A percentile compares a stretch with the other conserved stretches of the same genome.
These are phyloP conservation scores for Trichoderma gracile DNA, from an alignment of 2,329 filamentous ascomycete genomes.

Conservation along the genomic window DNA sequence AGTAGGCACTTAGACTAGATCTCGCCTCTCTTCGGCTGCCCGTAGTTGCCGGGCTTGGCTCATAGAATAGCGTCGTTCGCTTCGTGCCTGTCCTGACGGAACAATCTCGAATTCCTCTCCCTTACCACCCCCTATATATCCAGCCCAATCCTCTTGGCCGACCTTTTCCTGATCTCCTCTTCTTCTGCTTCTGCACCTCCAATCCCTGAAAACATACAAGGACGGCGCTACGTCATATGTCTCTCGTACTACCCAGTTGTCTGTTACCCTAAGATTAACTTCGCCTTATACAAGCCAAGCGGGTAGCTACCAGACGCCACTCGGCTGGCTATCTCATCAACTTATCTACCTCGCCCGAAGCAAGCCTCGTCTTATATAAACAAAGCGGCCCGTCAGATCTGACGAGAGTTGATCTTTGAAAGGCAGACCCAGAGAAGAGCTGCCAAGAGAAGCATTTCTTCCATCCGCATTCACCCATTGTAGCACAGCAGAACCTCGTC, in stretches of 20 bases:
- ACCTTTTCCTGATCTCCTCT: background rate
- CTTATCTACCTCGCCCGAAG: background rate
- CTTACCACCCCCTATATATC: background rate
- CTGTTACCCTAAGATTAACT: background rate
- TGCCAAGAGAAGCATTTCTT: background rate
- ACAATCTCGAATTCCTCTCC: slow-evolving; percentile 5
- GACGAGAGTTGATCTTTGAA: background rate
- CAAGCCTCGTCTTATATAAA: slow-evolving; percentile 19
- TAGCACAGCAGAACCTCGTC: background rate
- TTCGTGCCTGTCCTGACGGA: slow-evolving; percentile 5
- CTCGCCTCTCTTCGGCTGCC: slow-evolving; percentile 22
- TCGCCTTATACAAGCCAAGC: background rate
- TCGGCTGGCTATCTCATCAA: background rate
- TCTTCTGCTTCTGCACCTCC: background rate
- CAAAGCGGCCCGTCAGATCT: background rate
- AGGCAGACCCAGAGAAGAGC: too few species aligned
- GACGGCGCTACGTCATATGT: too few species aligned
- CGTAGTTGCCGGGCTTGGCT: slow-evolving; percentile 22
- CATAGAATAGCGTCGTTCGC: slow-evolving; percentile 12
- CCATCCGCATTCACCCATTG: background rate
- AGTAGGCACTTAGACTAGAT: background rate
- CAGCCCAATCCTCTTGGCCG: background rate
- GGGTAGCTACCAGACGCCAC: background rate
- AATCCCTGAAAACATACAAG: too few species aligned
- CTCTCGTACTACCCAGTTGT: background rate